phyloP scores from a whole-genome alignment of 2,329 filamentous ascomycete genomes.

The Aspergillus sp. region DNA sequence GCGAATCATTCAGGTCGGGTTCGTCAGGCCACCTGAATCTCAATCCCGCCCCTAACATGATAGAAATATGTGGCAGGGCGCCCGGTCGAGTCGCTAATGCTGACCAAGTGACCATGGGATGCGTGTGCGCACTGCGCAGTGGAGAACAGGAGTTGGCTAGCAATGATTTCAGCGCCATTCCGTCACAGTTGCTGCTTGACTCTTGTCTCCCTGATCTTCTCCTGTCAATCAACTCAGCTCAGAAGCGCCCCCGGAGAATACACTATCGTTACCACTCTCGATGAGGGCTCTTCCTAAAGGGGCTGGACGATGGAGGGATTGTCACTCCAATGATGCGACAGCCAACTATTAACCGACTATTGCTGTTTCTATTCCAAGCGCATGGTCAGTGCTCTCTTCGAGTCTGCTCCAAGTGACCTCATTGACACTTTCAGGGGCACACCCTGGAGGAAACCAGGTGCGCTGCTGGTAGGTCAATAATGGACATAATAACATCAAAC shows the following conservation, averaged over 20 bases:
- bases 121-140: not conserved
- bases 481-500: not conserved
- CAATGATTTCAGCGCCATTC: not conserved
- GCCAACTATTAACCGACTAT: not conserved
- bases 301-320: not conserved
- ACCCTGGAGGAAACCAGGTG: not conserved
- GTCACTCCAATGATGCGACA: not conserved
- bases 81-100: too few relatives aligned
- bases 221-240: not conserved
- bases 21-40: not conserved
- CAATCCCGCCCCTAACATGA: not conserved
- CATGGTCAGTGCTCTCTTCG: not conserved
- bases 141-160: not conserved
- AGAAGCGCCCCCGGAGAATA: not conserved
- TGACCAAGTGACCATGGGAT: not conserved
- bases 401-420: too few relatives aligned
- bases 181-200: not conserved
- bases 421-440: not conserved
- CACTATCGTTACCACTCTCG: not conserved
- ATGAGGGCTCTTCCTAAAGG: not conserved
- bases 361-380: not conserved
- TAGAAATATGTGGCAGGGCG: not conserved
- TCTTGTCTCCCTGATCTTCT: not conserved
- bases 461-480: too few relatives aligned
- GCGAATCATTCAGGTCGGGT: too few relatives aligned